Base-by-base conservation (phyloP, 176 grass and related monocot genomes). In the Ensete ventricosum region DNA sequence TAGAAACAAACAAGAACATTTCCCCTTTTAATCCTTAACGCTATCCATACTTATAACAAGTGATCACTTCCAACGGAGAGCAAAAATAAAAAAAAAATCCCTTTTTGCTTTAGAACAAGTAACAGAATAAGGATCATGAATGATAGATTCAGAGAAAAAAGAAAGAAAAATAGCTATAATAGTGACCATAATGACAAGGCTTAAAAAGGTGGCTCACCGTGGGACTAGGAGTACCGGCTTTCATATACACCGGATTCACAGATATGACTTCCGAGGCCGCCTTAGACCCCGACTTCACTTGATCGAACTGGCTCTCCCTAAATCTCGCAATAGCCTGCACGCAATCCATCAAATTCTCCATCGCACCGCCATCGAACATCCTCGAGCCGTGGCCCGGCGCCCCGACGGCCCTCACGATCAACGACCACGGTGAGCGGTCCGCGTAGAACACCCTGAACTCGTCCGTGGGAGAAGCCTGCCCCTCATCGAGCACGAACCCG, bases 391-490 rank as follows among this genome's bases (percentile, higher is more conserved):
- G 94, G 11, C 90, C 86, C 0, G 94, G 86, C 9, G 82, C 27
- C 53, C 94, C 90, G 20, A 72, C 85, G 11, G 88, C 90, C 84
- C 77, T 93, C 12, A 98, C 94, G 63, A 93, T 74, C 63, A 93
- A 27, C 43, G 14, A 79, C 80, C 82, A 85, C 29, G 91, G 90
- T 57, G 85, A 80, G 59, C 94, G 74, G 20, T 98, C 94, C 1
- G 83, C 88, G 11, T 98, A 93, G 58, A 98, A 98, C 9, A 98
- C 86, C 80, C 94, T 88, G 23, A 89, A 98, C 49, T 84, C 90
- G 14, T 98, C 90, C 9, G 73, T 90, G 12, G 73, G 75, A 10
- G 90, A 93, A 8, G 94, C 94, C 82, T 98, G 94, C 29, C 94
- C 94, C 79, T 98, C 88, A 54, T 98, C 90, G 50, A 98, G 86